A percentile compares a stretch with the other conserved stretches of the same genome.
phyloP scores from a whole-genome alignment of 2,329 filamentous ascomycete species.

The Cordyceps fumosorosea region DNA sequence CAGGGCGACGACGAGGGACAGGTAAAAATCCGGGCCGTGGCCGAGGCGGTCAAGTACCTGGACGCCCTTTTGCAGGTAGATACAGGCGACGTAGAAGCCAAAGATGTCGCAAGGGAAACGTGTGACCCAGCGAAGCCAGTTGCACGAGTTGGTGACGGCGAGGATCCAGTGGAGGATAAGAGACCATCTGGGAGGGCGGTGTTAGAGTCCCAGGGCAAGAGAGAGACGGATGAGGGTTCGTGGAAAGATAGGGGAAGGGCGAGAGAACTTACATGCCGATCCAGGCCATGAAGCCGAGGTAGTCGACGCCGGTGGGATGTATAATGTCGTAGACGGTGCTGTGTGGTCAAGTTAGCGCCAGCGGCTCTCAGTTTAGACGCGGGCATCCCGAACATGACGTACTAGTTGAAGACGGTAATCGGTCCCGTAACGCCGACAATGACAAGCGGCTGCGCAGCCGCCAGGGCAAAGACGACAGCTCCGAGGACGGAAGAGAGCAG shows the following conservation, averaged over 20 bases:
- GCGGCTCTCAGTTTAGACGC: neutral
- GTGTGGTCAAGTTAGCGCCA: neutral
- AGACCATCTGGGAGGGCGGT: slow-evolving; percentile 56
- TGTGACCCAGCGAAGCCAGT: slow-evolving; percentile 82
- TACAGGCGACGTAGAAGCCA: slow-evolving; percentile 87
- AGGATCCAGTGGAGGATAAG: slow-evolving; percentile 79
- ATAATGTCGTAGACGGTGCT: slow-evolving; percentile 87
- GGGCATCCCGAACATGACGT: slow-evolving; percentile 18
- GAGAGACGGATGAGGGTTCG: neutral
- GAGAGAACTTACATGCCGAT: slow-evolving; percentile 61
- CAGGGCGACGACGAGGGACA: slow-evolving; percentile 69
- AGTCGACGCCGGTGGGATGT: slow-evolving; percentile 66
- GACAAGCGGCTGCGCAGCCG: slow-evolving; percentile 77
- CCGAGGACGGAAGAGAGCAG: slow-evolving; percentile 80
- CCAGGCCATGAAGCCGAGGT: slow-evolving; percentile 87
- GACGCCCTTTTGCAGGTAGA: slow-evolving; percentile 86
- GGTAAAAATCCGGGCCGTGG: slow-evolving; percentile 60
- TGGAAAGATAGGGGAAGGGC: neutral
- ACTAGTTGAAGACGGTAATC: slow-evolving; percentile 91
- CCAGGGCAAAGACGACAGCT: slow-evolving; percentile 70
- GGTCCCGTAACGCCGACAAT: slow-evolving; percentile 88
- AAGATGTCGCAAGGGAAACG: slow-evolving; percentile 91
- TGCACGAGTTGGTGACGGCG: slow-evolving; percentile 79
- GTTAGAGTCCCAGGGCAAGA: neutral
- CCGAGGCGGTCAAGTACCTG: slow-evolving; percentile 77